Evolutionary conservation across 345 rosid species (phyloP).

Genomic region (Diplotaxis tenuifolia): DNA sequence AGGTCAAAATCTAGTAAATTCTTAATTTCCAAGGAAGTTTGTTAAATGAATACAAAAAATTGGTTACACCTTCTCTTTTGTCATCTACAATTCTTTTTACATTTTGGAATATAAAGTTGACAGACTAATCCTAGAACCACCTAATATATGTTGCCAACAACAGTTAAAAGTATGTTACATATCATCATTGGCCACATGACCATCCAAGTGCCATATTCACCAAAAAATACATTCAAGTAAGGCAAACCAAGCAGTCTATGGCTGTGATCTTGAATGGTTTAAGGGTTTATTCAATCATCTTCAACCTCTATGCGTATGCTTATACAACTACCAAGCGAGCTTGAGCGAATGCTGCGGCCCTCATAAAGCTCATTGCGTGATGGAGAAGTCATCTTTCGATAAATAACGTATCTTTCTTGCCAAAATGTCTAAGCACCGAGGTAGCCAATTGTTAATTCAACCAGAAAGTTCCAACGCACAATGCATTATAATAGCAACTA

Average conservation of each 20-base stretch:
- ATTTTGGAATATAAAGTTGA: neutral
- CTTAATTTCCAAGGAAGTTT: neutral
- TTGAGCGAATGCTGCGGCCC: neutral
- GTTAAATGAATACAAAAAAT: neutral
- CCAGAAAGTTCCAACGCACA: too few relatives aligned
- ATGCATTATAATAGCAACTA: neutral
- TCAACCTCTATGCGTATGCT: neutral
- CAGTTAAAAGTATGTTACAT: neutral
- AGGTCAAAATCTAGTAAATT: too few relatives aligned
- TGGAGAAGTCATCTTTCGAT: neutral
- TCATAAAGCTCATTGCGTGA: neutral
- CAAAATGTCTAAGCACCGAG: neutral
- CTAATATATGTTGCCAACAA: neutral
- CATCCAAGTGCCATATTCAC: neutral
- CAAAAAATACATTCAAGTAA: neutral
- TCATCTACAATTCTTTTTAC: neutral
- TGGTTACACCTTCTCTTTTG: neutral
- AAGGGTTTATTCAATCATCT: neutral
- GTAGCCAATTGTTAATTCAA: too few relatives aligned
- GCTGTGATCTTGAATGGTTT: neutral
- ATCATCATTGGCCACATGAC: neutral
- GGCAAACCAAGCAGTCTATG: neutral
- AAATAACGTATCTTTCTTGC: neutral
- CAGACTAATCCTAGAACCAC: neutral
- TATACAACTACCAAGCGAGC: neutral